phyloP scores from a whole-genome alignment of 176 grass and related monocot species.

The Tuctoria greenei region DNA sequence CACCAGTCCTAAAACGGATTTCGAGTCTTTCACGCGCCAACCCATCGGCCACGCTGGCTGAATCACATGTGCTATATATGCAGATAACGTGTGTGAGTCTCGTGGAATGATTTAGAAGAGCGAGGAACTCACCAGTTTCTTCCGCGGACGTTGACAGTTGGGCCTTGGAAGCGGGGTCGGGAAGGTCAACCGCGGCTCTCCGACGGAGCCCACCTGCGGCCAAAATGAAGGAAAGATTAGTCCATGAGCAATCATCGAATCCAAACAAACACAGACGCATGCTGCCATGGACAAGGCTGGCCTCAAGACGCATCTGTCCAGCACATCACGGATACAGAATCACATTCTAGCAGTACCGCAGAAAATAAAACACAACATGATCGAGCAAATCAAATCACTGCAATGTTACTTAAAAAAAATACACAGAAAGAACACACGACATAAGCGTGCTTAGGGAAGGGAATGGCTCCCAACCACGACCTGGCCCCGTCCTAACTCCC shows the following conservation, averaged over 20 bases:
- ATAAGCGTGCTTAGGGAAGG: slow-evolving; percentile 22
- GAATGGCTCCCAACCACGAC: slow-evolving; percentile 6
- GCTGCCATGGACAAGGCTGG: slow-evolving; percentile 21
- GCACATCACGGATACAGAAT: slow-evolving; percentile 30
- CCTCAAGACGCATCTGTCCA: background rate
- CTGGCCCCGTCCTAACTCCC: background rate
- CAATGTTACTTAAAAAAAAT: background rate
- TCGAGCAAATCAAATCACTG: background rate
- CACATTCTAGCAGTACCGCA: background rate
- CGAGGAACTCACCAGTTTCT: slow-evolving; percentile 56
- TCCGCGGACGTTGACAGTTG: slow-evolving; percentile 35
- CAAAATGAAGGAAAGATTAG: background rate
- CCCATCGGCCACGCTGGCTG: background rate
- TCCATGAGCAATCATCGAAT: slow-evolving; percentile 3
- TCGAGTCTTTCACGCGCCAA: background rate
- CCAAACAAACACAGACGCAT: background rate
- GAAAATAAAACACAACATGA: background rate
- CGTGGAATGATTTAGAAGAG: background rate
- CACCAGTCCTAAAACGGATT: background rate
- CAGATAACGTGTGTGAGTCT: background rate
- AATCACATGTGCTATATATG: background rate
- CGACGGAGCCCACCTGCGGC: slow-evolving; percentile 39
- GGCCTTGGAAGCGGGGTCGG: slow-evolving; percentile 20
- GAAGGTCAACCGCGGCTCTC: slow-evolving; percentile 28
- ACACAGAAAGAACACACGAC: background rate